Percentiles rank a stretch among this genome's conserved stretches.
phyloP scores from a whole-genome alignment of 805 yeast genomes.

The Kregervanrija pseudodelftensis region DNA sequence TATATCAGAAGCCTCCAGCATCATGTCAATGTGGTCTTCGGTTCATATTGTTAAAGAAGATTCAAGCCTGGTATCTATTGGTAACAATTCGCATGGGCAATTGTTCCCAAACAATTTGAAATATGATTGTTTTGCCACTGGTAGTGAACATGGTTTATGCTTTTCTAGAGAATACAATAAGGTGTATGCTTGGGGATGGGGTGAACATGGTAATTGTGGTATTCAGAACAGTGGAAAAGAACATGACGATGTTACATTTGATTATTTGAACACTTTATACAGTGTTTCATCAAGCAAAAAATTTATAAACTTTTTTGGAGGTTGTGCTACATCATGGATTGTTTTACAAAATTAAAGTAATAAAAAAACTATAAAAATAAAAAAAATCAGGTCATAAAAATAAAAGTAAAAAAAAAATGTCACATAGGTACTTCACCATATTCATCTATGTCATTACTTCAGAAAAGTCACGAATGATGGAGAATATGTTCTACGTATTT shows the following conservation, averaged over 20 bases:
- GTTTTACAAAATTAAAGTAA: conserved; percentile 2
- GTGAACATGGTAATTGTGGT: conserved; percentile 97
- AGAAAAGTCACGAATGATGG: conserved; percentile 47
- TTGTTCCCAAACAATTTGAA: conserved; percentile 21
- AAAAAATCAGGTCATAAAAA: not conserved
- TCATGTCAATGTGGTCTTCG: conserved; percentile 74
- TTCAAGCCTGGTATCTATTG: conserved; percentile 39
- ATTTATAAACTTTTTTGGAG: conserved; percentile 40
- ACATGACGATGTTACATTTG: conserved; percentile 29
- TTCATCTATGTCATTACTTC: conserved; percentile 46
- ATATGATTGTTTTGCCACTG: conserved; percentile 33
- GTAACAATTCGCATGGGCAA: conserved; percentile 78
- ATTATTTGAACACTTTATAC: conserved; percentile 31
- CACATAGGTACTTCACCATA: conserved; percentile 74
- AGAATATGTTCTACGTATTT: conserved; percentile 71
- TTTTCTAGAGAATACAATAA: conserved; percentile 15
- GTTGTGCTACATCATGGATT: conserved; percentile 68
- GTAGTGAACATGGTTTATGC: conserved; percentile 83
- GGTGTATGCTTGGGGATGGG: conserved; percentile 94
- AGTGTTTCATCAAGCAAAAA: conserved; percentile 4
- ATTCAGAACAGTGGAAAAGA: conserved; percentile 10
- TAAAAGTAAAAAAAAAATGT: conserved; percentile 35
- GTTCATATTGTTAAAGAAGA: conserved; percentile 38
- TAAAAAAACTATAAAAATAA: not conserved
- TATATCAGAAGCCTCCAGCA: not conserved